Evolutionary conservation across 495 filamentous ascomycete species (phyloP).

Genomic region (Haplographium delicatum): DNA sequence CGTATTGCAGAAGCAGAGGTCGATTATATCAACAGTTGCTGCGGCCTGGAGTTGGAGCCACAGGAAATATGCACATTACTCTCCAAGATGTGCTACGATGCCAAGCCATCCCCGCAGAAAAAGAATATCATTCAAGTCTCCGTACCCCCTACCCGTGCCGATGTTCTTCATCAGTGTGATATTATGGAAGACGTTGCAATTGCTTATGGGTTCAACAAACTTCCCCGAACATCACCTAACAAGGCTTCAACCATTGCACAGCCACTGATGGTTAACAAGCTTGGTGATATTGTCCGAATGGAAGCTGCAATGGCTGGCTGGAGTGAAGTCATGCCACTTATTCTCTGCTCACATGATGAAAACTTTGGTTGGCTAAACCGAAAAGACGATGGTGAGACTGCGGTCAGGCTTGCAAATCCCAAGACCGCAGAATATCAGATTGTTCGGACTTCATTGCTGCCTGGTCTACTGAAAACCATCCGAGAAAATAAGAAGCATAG

Average conservation of each 20-base stretch:
- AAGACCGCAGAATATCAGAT: constrained; percentile 97
- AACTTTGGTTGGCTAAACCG: constrained; percentile 97
- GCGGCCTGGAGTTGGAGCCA: constrained; percentile 69
- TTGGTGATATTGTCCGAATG: constrained; percentile 82
- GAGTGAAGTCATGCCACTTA: constrained; percentile 93
- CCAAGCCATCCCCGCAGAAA: constrained; percentile 61
- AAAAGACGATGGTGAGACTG: constrained; percentile 77
- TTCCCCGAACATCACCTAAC: constrained; percentile 77
- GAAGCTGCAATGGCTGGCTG: constrained; percentile 94
- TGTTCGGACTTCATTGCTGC: constrained; percentile 83
- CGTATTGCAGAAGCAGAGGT: constrained; percentile 76
- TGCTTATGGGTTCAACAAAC: constrained; percentile 92
- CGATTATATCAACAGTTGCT: constrained; percentile 88
- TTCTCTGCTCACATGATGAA: constrained; percentile 96
- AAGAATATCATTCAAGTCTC: constrained; percentile 67
- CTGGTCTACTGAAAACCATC: constrained; percentile 90
- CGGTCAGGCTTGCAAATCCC: constrained; percentile 87
- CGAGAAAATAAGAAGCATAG: constrained; percentile 88
- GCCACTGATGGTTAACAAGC: constrained; percentile 88
- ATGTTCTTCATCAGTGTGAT: constrained; percentile 93
- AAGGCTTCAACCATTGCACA: constrained; percentile 80
- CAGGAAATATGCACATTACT: constrained; percentile 69
- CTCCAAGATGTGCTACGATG: constrained; percentile 77
- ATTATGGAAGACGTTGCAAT: constrained; percentile 99
- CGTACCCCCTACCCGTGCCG: constrained; percentile 83